Base-by-base conservation (phyloP, 257 asterid genomes). In the Scutellaria barbata region DNA sequence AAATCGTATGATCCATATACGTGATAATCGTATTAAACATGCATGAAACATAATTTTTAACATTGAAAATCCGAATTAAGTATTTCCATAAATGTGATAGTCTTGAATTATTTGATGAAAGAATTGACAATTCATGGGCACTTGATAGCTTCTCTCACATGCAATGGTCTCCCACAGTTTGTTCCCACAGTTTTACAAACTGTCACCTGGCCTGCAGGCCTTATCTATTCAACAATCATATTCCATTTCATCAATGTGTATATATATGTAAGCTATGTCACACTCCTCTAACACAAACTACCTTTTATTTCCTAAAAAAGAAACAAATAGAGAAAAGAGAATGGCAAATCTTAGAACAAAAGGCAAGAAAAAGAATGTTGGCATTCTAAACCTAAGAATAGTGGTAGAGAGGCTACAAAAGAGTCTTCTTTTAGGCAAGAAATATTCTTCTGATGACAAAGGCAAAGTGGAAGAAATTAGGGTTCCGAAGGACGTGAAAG, bases 401-500 rank as follows among this genome's bases (percentile, higher is more conserved):
- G 92, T 70, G 1, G 79, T 83, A 17, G 84, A 85, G 62, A 89
- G 75, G 82, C 80, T 91, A 6, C 89, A 79, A 66, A 87, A 77
- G 72, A 81, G 85, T 16, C 85, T 82, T 46, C 63, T 79, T 53
- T 50, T 63, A n/a, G 84, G 83, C 58, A 83, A 77, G 71, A 84
- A 76, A 18, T 45, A 59, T 7, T 10, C 66, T 1, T 13, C 76
- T 5, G 9, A 64, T 63, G 56, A 77, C 25, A 60, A 75, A 71
- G 56, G 75, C 18, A 60, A 75, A 71, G 56, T 73, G 72, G 18
- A 74, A 0, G 50, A 63, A 63, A 51, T 68, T 9, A 7, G 10
- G 35, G 88, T 90, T 20, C 88, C 92, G 13, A 79, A 82, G 0
- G 97, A 89, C 74, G 88, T 84, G 39, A 82, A 79, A 76, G 81